Evolutionary conservation across 345 rosid species (phyloP).

Genomic region (Linum lewisii): DNA sequence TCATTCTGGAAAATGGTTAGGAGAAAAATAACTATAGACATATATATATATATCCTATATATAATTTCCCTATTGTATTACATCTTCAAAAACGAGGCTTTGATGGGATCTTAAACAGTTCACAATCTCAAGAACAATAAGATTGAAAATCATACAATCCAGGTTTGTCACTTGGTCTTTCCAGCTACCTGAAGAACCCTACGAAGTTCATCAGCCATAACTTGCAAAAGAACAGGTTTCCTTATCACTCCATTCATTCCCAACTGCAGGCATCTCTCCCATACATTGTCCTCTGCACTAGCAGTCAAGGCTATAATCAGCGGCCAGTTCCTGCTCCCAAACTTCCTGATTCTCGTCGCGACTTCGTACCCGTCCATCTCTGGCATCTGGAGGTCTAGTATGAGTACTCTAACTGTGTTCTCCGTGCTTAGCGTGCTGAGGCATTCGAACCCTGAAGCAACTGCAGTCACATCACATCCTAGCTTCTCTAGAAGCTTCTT

Average conservation of each 20-base stretch:
- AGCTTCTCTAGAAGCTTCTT: conserved; percentile 73
- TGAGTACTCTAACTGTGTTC: conserved; percentile 46
- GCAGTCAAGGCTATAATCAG: conserved; percentile 83
- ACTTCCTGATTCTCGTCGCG: conserved; percentile 76
- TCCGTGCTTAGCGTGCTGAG: conserved; percentile 50
- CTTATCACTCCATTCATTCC: conserved; percentile 88
- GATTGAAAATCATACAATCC: too few relatives aligned
- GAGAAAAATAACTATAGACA: too few relatives aligned
- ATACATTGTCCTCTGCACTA: conserved; percentile 64
- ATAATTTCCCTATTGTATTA: too few relatives aligned
- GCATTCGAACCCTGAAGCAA: conserved; percentile 83
- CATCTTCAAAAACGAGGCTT: too few relatives aligned
- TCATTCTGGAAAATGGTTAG: too few relatives aligned
- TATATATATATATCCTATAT: too few relatives aligned
- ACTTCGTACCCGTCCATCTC: conserved; percentile 95
- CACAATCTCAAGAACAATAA: too few relatives aligned
- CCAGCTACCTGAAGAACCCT: conserved; percentile 60
- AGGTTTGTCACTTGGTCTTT: conserved; percentile 4
- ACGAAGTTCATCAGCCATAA: conserved; percentile 69
- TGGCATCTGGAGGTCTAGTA: conserved; percentile 85
- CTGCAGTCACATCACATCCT: conserved; percentile 80
- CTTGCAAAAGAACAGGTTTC: conserved; percentile 77
- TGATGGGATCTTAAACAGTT: too few relatives aligned
- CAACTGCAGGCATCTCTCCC: conserved; percentile 62
- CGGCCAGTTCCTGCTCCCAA: conserved; percentile 63